Evolutionary conservation across 176 grass and related monocot genomes (phyloP).

Genomic region (Eremochloa ophiuroides): DNA sequence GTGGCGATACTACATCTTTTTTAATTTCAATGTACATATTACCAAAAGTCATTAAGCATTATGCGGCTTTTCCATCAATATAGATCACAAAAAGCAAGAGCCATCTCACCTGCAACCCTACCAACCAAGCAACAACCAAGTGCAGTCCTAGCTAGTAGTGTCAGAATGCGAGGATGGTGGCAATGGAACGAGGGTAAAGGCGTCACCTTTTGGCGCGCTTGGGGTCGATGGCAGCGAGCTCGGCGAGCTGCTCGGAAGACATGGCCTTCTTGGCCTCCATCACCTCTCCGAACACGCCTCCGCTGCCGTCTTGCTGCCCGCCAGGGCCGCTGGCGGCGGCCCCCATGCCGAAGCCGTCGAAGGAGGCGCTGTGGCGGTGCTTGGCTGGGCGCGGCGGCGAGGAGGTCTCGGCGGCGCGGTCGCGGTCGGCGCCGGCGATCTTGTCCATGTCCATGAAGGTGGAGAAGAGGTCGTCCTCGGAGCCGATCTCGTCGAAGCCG

Average conservation of each 20-base stretch:
- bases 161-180: neutral
- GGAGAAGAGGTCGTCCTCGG: conserved; percentile 94
- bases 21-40: neutral
- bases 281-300: conserved; percentile 54
- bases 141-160: neutral
- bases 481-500: conserved; percentile 73
- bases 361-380: conserved; percentile 88
- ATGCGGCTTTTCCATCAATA: neutral
- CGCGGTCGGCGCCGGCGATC: conserved; percentile 62
- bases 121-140: conserved; percentile 26
- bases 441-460: conserved; percentile 99
- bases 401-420: conserved; percentile 66
- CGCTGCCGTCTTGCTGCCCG: conserved; percentile 20
- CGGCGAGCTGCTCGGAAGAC: conserved; percentile 71
- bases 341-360: conserved; percentile 66
- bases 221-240: conserved; percentile 75
- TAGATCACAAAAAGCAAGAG: conserved; percentile 19
- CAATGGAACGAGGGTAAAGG: neutral
- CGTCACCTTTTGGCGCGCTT: conserved; percentile 81
- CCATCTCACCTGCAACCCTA: conserved; percentile 7
- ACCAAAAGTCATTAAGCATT: neutral
- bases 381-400: conserved; percentile 49
- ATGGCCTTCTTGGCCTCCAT: conserved; percentile 86
- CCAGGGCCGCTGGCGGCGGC: conserved; percentile 2
- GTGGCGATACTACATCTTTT: neutral